Evolutionary conservation across 345 rosid genomes (phyloP), one percentile per base, ranked within the genome.

Genomic region (Citrus australasica): DNA sequence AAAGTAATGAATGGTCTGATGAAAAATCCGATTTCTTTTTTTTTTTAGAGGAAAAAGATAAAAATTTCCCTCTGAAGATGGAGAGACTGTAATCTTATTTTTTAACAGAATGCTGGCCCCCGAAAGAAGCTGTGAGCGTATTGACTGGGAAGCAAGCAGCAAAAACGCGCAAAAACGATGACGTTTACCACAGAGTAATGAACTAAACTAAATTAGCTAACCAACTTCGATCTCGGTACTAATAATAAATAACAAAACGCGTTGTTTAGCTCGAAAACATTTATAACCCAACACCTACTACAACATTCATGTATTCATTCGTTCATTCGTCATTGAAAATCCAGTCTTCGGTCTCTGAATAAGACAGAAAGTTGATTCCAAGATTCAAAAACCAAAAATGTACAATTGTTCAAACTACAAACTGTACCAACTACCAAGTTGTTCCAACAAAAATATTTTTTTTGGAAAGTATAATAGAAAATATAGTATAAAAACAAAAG

Each of bases 341-440:
- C 58, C 58, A 53, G 22, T 53, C 51, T 24, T 8, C 24, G 56
- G 66, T 60, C 25, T 58, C 17, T 25, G 37, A 25, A 73, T 35
- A 60, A 60, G 76, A 73, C 67, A 38, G 76, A 25, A 35, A 25
- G 22, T 6, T 17, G 76, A 73, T 73, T 73, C 67, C 27, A 38
- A 38, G 76, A 35, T 60, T 73, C 48, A 21, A 17, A 46, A 46
- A 5, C 28, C 22, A 63, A 63, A 46, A 74, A 28, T 27, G 68
- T 40, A 10, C 28, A 38, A 5, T 35, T 35, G 37, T 35, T 35
- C 37, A 35, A 56, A 56, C 25, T 16, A 24, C 38, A 60, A 74
- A 21, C 21, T 10, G 4, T 22, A 6, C 7, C 3, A 25, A 58
- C 51, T 11, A 6, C 7, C 3, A 5, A 58, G 65, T 11, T 40